Percentiles rank a stretch among this genome's conserved stretches.
Conservation (phyloP, 2,329 filamentous ascomycete genomes). For the Lasiodiplodia theobromae region DNA sequence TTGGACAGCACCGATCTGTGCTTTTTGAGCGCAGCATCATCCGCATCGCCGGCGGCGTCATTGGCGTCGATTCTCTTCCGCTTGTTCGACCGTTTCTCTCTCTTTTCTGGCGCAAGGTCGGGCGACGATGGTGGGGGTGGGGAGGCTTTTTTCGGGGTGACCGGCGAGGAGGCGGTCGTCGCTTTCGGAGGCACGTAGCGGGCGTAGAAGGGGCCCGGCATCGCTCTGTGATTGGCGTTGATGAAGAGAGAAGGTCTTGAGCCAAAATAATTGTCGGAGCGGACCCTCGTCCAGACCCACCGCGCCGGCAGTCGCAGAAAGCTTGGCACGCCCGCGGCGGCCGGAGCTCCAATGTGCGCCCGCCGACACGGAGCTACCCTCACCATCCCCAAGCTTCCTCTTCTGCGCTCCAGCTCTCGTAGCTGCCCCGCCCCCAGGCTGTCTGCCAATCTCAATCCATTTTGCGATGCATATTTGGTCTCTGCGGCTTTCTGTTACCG, state of each 20-base stretch:
- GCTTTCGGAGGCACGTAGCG: conserved; percentile 54
- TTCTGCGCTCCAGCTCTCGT: not conserved
- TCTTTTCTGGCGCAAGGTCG: conserved; percentile 39
- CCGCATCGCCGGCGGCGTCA: conserved; percentile 40
- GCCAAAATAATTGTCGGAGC: conserved; percentile 28
- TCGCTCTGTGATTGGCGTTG: conserved; percentile 35
- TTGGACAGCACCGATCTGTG: conserved; percentile 53
- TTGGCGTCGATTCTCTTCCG: conserved; percentile 41
- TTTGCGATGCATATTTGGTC: conserved; percentile 36
- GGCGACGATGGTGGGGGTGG: conserved; percentile 25
- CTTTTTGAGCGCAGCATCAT: conserved; percentile 42
- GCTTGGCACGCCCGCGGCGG: conserved; percentile 8
- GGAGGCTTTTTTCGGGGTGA: conserved; percentile 31
- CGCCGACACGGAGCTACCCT: conserved; percentile 1
- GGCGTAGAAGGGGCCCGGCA: conserved; percentile 57
- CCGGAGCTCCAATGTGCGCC: not conserved
- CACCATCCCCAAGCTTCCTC: conserved; percentile 11
- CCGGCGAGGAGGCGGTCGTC: conserved; percentile 21
- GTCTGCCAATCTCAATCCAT: conserved; percentile 12
- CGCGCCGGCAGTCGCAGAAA: conserved; percentile 1
- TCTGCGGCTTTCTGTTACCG: conserved; percentile 16
- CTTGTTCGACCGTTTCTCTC: conserved; percentile 47
- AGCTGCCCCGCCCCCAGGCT: conserved; percentile 7
- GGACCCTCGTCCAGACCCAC: conserved; percentile 24
- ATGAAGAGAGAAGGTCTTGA: not conserved